These are phyloP conservation scores for Cnidoscolus chayamansa DNA, from an alignment of 441 rosid genomes.

Conservation along the genomic window DNA sequence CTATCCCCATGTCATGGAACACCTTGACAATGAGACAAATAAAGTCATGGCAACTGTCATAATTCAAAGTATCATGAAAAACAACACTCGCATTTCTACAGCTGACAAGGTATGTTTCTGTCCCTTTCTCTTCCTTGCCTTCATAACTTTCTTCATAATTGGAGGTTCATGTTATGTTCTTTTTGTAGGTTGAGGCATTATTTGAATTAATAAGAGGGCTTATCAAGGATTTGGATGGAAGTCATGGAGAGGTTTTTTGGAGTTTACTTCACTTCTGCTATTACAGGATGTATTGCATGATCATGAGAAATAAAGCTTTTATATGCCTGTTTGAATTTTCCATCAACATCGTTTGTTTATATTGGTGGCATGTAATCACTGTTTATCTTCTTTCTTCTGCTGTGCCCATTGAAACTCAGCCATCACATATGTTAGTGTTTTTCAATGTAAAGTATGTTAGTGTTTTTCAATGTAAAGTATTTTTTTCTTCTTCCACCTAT, in stretches of 20 bases:
- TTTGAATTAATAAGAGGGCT: constrained; percentile 90
- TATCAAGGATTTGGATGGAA: constrained; percentile 78
- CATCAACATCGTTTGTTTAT: neutral
- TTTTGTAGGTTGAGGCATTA: constrained; percentile 76
- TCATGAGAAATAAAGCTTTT: neutral
- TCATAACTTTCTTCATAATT: constrained; percentile 15
- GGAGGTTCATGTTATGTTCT: neutral
- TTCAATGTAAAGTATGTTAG: constrained; percentile 8
- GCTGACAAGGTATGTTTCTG: constrained; percentile 62
- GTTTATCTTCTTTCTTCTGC: neutral
- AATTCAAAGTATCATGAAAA: constrained; percentile 94
- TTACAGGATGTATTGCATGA: constrained; percentile 11
- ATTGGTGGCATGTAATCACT: neutral
- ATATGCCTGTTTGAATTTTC: neutral
- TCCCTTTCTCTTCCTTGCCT: constrained; percentile 22
- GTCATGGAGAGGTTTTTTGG: constrained; percentile 60
- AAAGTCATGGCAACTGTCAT: constrained; percentile 92
- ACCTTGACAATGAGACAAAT: constrained; percentile 82
- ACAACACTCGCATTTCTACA: constrained; percentile 68
- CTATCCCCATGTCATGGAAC: constrained; percentile 79
- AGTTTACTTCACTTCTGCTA: constrained; percentile 11
- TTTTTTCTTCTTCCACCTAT: constrained; percentile 15
- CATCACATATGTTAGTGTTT: neutral
- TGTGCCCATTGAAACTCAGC: neutral
- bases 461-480: constrained; percentile 15